A percentile compares a stretch with the other conserved stretches of the same genome.
Conservation (phyloP, 1,284 basidiomycete species). For the Blastosporella zonata region DNA sequence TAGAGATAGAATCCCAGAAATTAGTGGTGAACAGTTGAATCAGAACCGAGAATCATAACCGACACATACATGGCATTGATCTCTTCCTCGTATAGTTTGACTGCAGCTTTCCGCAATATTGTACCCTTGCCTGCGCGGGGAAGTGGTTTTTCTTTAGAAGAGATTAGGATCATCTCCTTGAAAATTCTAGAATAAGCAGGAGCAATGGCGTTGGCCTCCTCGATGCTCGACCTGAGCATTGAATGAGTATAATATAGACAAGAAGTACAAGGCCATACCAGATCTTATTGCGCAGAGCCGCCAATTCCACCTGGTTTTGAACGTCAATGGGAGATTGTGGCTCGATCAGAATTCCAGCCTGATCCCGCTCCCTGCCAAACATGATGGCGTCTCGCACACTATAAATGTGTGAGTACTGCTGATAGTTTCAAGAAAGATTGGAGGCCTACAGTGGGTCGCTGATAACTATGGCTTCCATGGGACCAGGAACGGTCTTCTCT, state of each 20-base stretch:
- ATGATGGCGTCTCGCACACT: slow-evolving; percentile 35
- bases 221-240: slow-evolving; percentile 25
- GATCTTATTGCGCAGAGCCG: slow-evolving; percentile 31
- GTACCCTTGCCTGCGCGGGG: slow-evolving; percentile 36
- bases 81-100: slow-evolving; percentile 31
- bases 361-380: slow-evolving; percentile 38
- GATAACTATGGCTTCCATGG: slow-evolving; percentile 33
- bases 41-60: slow-evolving; percentile 5
- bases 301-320: slow-evolving; percentile 24
- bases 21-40: background rate
- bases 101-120: slow-evolving; percentile 33
- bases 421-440: background rate
- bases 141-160: slow-evolving; percentile 31
- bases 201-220: slow-evolving; percentile 37
- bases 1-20: background rate
- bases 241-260: background rate
- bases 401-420: background rate
- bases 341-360: slow-evolving; percentile 41
- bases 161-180: slow-evolving; percentile 40
- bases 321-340: slow-evolving; percentile 28
- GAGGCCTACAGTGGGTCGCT: slow-evolving; percentile 25
- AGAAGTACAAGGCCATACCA: slow-evolving; percentile 29
- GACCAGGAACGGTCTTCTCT: slow-evolving; percentile 38
- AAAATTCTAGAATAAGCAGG: slow-evolving; percentile 40
- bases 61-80: slow-evolving; percentile 32